Base-by-base conservation (phyloP, 495 filamentous ascomycete species). In the Aspergillus panamensis region DNA sequence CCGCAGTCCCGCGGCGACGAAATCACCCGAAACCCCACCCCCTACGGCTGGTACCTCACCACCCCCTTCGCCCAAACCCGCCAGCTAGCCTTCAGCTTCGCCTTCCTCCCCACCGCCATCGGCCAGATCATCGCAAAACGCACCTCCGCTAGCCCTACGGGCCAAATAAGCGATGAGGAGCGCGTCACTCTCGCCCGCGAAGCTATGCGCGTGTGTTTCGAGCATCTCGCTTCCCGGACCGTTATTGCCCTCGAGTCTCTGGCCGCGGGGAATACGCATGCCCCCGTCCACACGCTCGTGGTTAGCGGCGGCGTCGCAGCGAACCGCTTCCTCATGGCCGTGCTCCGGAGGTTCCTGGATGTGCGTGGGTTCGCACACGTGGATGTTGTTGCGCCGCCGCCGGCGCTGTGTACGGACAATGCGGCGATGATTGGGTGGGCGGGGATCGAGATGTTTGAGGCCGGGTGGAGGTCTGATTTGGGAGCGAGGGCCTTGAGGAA, bases 361-460 rank as follows among this genome's bases (percentile, higher is more conserved):
- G 80, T 72, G 10, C 76, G 84, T 13, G 89, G 89, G 0, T 87
- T 83, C 62, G 61, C 61, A 6, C 57, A 87, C 56, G 69, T 96
- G n/a, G 57, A 76, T 29, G 62, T 97, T 12, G 69, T 85, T 4
- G 86, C 86, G 39, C 94, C 94, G 19, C 94, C 94, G 4, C 66
- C 80, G 19, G 73, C 77, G 47, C 75, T 92, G 59, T 96, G 94
- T 62, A 96, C 90, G 0, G 94, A 98, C 66, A 97, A 97, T 74
- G 94, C 92, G 14, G 91, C 91, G n/a, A 98, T 97, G 94, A 91
- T 97, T 62, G 93, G 88, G 1, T 98, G 94, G 94, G 81, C 92
- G 6, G 94, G 88, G 0, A 80, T 91, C 53, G 92, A 96, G 76
- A 96, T 97, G 91, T 97, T 79, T 57, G 84, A 91, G 68, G 83